Evolutionary conservation across 2,329 filamentous ascomycete species (phyloP).

Genomic region (Fusarium dlaminii): DNA sequence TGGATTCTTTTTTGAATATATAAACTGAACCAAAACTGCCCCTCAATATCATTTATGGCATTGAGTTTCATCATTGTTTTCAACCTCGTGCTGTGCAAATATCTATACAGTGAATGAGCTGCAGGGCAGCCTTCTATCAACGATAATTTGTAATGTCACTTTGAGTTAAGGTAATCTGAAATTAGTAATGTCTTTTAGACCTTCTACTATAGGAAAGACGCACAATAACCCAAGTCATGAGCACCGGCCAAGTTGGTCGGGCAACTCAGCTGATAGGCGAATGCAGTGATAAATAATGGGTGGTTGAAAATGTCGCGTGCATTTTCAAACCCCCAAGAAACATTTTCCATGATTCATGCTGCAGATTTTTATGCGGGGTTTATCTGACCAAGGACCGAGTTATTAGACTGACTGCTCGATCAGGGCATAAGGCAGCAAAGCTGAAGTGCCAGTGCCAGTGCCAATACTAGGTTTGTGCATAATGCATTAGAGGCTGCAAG

Average conservation of each 20-base stretch:
- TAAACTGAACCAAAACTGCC: not conserved
- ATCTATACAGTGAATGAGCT: not conserved
- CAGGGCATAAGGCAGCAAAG: slow-evolving; percentile 8
- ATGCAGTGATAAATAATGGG: not conserved
- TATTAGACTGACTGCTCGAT: not conserved
- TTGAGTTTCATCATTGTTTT: not conserved
- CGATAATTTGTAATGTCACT: not conserved
- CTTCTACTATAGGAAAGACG: not conserved
- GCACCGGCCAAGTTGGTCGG: not conserved
- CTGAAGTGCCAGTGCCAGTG: not conserved
- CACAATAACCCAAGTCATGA: not conserved
- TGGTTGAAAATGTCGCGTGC: not conserved
- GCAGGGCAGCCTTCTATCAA: not conserved
- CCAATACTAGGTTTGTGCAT: not conserved
- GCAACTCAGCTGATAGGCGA: not conserved
- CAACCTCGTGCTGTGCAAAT: not conserved
- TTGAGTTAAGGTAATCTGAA: no score
- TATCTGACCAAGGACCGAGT: not conserved
- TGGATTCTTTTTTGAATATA: not conserved
- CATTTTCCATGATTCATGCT: not conserved
- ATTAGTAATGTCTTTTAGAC: not conserved
- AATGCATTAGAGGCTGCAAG: slow-evolving; percentile 8
- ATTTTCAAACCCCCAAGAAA: not conserved
- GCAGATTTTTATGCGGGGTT: slow-evolving; percentile 1
- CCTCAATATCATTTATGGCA: no score